Conservation (phyloP, 768 basidiomycete species). For the Boletus bicolor region DNA sequence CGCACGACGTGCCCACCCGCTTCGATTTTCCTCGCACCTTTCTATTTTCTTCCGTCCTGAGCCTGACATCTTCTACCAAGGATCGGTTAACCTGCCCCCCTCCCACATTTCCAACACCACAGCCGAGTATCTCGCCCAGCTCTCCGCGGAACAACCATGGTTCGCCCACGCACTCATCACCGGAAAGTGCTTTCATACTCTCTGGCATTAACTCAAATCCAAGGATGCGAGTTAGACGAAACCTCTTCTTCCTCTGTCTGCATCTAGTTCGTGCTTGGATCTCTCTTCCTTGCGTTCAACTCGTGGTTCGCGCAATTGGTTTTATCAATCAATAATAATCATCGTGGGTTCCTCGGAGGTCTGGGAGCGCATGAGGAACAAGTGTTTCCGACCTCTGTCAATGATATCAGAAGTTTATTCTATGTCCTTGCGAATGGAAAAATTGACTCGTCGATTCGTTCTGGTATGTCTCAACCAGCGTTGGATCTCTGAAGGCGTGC, state of each 20-base stretch:
- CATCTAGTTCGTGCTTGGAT: conserved; percentile 22
- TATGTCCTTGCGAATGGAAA: conserved; percentile 25
- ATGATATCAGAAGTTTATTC: conserved; percentile 23
- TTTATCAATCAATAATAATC: conserved; percentile 17
- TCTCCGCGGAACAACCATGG: too few species aligned
- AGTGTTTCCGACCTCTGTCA: conserved; percentile 28
- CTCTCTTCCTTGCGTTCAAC: conserved; percentile 23
- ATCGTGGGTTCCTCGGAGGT: conserved; percentile 27
- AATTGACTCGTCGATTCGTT: conserved; percentile 18
- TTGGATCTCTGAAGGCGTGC: too few species aligned
- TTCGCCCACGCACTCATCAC: not conserved
- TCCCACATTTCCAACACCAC: too few species aligned
- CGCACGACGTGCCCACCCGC: conserved; percentile 1
- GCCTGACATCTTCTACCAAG: too few species aligned
- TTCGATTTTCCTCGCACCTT: too few species aligned
- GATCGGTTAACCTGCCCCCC: too few species aligned
- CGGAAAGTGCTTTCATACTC: too few species aligned
- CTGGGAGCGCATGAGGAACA: conserved; percentile 21
- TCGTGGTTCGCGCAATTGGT: conserved; percentile 30
- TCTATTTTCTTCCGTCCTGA: too few species aligned
- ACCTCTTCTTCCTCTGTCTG: conserved; percentile 21
- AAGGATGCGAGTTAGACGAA: too few species aligned
- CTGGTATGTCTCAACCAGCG: conserved; percentile 12
- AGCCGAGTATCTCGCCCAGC: too few species aligned
- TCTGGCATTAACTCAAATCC: too few species aligned